Percentiles rank a stretch among this genome's conserved stretches.
Evolutionary conservation across 139 green algal species (phyloP).

Genomic region (Diplosphaera chodatii): DNA sequence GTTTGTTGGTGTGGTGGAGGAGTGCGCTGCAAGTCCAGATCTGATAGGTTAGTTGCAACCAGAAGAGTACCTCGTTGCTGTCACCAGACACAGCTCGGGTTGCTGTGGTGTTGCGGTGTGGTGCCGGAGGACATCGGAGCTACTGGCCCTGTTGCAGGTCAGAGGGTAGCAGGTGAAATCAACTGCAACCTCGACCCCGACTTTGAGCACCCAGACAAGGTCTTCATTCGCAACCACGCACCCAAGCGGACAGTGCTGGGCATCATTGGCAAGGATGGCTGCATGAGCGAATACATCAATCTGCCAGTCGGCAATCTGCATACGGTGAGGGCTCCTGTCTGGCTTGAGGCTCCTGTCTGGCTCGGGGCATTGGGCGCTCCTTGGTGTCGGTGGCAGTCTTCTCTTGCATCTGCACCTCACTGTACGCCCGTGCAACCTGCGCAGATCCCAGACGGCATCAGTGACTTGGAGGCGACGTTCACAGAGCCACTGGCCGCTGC

Average conservation of each 20-base stretch:
- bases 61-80: no score
- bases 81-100: no score
- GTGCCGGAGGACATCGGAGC: no score
- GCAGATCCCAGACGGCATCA: conserved; percentile 45
- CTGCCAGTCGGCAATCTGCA: conserved; percentile 60
- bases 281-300: conserved; percentile 48
- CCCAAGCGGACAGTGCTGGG: conserved; percentile 53
- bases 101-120: no score
- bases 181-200: conserved; percentile 48
- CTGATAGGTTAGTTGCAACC: no score
- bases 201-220: conserved; percentile 34
- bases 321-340: background rate
- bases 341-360: no score
- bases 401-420: no score
- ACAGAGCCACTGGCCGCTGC: conserved; percentile 71
- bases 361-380: no score
- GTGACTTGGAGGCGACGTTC: conserved; percentile 51
- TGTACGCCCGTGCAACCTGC: no score
- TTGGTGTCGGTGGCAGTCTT: no score
- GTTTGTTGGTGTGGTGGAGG: conserved; percentile 54
- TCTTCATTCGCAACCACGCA: conserved; percentile 58
- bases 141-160: conserved; percentile 38
- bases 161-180: conserved; percentile 64
- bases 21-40: background rate
- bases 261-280: conserved; percentile 67